phyloP scores from a whole-genome alignment of 2,329 filamentous ascomycete species.

The Dactylellina leptospora region DNA sequence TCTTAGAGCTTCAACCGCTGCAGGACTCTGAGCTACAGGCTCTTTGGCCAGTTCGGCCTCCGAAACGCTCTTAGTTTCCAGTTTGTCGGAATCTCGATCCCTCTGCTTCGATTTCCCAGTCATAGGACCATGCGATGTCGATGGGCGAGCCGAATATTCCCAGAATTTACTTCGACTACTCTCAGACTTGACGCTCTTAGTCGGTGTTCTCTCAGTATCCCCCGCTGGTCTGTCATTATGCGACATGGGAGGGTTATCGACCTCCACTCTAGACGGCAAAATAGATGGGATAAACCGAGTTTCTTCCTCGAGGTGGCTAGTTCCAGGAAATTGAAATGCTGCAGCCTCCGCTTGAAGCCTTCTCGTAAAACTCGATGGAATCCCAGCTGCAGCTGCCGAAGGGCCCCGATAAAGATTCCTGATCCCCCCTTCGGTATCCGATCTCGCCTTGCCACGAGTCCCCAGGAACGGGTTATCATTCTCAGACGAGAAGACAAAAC shows the following conservation, averaged over 20 bases:
- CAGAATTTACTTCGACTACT: constrained; percentile 3
- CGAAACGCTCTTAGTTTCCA: constrained; percentile 24
- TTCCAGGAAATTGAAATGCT: constrained; percentile 12
- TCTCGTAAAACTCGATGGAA: constrained; percentile 19
- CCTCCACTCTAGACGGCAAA: constrained; percentile 8
- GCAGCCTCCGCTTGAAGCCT: constrained; percentile 22
- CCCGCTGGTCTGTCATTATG: background rate
- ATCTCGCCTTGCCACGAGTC: constrained; percentile 26
- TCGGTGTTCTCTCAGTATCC: constrained; percentile 24
- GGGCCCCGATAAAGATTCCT: constrained; percentile 41
- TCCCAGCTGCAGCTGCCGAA: no score
- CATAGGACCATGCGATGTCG: constrained; percentile 10
- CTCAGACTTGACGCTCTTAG: constrained; percentile 7
- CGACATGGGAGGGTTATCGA: background rate
- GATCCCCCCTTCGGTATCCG: constrained; percentile 40
- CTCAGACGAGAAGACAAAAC: constrained; percentile 7
- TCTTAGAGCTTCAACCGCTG: constrained; percentile 25
- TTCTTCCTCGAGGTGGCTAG: constrained; percentile 13
- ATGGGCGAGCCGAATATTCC: constrained; percentile 30
- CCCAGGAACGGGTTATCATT: constrained; percentile 36
- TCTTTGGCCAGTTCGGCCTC: constrained; percentile 25
- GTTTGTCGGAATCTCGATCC: background rate
- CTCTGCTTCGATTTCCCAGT: background rate
- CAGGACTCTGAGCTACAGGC: constrained; percentile 13
- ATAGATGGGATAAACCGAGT: constrained; percentile 28